A percentile compares a stretch with the other conserved stretches of the same genome.
Conservation (phyloP, 441 rosid genomes). For the Adansonia madagascariensis region DNA sequence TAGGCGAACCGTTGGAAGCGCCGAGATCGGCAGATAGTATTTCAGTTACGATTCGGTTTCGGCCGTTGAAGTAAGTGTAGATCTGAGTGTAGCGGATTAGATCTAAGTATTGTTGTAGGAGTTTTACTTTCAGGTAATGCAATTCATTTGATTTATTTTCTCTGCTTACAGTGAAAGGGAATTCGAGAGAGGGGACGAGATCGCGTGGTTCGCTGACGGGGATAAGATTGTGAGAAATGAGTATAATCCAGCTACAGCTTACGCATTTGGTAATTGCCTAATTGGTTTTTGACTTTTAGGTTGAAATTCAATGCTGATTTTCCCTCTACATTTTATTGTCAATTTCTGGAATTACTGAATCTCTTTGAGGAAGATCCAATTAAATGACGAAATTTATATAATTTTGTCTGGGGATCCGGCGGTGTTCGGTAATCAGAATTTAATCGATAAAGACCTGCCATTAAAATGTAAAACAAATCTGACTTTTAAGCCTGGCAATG, state of each 20-base stretch:
- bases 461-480: neutral
- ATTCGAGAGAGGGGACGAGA: slow-evolving; percentile 93
- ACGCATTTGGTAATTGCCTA: slow-evolving; percentile 73
- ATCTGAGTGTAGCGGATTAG: slow-evolving; percentile 58
- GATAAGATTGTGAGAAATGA: slow-evolving; percentile 89
- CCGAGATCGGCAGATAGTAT: slow-evolving; percentile 83
- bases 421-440: slow-evolving; percentile 10
- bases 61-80: slow-evolving; percentile 87
- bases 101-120: slow-evolving; percentile 48
- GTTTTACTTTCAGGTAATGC: slow-evolving; percentile 20
- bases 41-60: slow-evolving; percentile 93
- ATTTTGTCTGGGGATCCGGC: neutral
- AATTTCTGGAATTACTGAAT: slow-evolving; percentile 11
- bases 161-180: slow-evolving; percentile 80
- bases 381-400: slow-evolving; percentile 10
- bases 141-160: slow-evolving; percentile 25
- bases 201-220: slow-evolving; percentile 95
- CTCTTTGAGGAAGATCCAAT: neutral
- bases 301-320: neutral
- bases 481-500: neutral
- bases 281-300: slow-evolving; percentile 8
- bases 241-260: slow-evolving; percentile 83
- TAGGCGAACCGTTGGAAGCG: slow-evolving; percentile 62
- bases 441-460: neutral
- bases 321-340: neutral